These are phyloP conservation scores for Eucalyptus fibrosa DNA, from an alignment of 345 rosid genomes.

Conservation along the genomic window DNA sequence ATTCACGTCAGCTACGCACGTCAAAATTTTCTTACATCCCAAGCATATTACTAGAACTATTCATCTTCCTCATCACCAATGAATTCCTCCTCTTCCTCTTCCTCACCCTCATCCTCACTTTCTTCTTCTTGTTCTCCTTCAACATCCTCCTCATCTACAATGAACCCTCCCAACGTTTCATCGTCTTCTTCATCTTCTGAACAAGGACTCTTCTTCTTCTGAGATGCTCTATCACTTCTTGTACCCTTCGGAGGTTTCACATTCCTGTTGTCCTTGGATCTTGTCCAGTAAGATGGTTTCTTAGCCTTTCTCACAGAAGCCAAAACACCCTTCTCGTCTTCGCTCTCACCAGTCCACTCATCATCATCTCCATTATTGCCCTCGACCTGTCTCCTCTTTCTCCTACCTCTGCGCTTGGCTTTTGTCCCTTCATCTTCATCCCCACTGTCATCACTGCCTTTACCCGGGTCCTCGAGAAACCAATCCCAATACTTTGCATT, in stretches of 20 bases:
- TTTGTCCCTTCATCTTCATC: constrained; percentile 11
- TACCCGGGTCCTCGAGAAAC: constrained; percentile 48
- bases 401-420: constrained; percentile 6
- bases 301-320: constrained; percentile 9
- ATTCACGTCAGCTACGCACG: neutral
- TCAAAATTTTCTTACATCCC: neutral
- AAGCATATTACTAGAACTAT: neutral
- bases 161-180: constrained; percentile 67
- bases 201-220: neutral
- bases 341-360: constrained; percentile 57
- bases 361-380: constrained; percentile 14
- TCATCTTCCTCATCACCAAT: neutral
- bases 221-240: neutral
- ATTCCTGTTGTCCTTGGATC: constrained; percentile 28
- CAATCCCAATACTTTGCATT: constrained; percentile 58
- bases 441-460: constrained; percentile 10
- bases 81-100: constrained; percentile 14
- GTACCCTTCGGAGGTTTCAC: neutral
- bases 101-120: constrained; percentile 15
- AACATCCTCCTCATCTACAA: constrained; percentile 39
- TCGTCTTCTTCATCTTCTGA: constrained; percentile 22
- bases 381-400: constrained; percentile 28
- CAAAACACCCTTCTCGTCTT: constrained; percentile 29
- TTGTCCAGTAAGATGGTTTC: constrained; percentile 27
- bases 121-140: constrained; percentile 14